Evolutionary conservation across 305 asterid species (phyloP).

Genomic region (Petunia hybrid): DNA sequence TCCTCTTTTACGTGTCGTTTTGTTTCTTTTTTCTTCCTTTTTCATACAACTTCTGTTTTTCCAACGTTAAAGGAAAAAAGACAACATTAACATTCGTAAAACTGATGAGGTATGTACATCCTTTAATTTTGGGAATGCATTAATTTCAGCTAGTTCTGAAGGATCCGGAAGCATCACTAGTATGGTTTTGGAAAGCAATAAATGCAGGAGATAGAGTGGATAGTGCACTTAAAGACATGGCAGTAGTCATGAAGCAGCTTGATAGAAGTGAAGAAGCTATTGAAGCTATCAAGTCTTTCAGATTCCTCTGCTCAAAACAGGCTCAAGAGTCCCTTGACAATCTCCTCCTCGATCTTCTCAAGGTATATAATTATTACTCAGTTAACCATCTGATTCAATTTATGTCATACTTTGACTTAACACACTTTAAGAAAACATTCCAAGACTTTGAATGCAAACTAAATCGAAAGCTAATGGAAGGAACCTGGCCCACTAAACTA

Average conservation of each 20-base stretch:
- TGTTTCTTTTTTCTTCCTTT: background rate
- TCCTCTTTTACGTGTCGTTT: background rate
- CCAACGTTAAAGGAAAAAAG: background rate
- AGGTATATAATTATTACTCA: slow-evolving; percentile 43
- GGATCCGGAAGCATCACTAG: slow-evolving; percentile 65
- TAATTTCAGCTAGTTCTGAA: slow-evolving; percentile 59
- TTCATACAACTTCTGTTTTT: background rate
- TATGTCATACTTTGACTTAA: background rate
- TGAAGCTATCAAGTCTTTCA: slow-evolving; percentile 73
- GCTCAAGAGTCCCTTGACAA: slow-evolving; percentile 81
- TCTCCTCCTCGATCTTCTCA: slow-evolving; percentile 73
- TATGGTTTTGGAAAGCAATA: slow-evolving; percentile 88
- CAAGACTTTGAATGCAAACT: too few relatives aligned
- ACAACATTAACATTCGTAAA: background rate
- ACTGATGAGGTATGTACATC: background rate
- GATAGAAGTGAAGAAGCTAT: slow-evolving; percentile 72
- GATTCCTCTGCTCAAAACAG: slow-evolving; percentile 58
- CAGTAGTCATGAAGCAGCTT: slow-evolving; percentile 75
- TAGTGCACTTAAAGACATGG: slow-evolving; percentile 82
- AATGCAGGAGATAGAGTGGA: slow-evolving; percentile 74
- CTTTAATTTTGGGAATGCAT: background rate
- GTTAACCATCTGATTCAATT: too few relatives aligned
- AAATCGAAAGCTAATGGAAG: too few relatives aligned
- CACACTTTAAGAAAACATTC: background rate
- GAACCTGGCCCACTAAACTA: too few relatives aligned